These are phyloP conservation scores for Psilocybe subaeruginosa DNA, from an alignment of 768 basidiomycete genomes.

Conservation along the genomic window DNA sequence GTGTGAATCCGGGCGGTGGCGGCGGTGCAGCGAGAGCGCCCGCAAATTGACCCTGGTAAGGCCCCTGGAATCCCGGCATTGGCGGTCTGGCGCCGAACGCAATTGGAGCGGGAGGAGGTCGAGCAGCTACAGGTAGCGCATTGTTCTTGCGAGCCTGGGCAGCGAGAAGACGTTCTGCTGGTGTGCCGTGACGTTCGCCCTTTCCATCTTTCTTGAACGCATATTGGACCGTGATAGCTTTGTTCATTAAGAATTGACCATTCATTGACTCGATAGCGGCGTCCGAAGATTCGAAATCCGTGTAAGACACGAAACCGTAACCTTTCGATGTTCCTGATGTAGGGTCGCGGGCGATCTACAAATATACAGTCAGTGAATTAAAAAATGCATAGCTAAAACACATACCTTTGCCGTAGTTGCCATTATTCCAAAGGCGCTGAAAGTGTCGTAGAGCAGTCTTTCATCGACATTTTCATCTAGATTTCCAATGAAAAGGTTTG, in stretches of 20 bases:
- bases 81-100: slow-evolving; percentile 69
- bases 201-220: slow-evolving; percentile 99
- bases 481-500: slow-evolving; percentile 96
- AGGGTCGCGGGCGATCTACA: slow-evolving; percentile 92
- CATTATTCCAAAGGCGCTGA: slow-evolving; percentile 93
- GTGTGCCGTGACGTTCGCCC: slow-evolving; percentile 95
- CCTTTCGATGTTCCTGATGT: slow-evolving; percentile 87
- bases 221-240: slow-evolving; percentile 95
- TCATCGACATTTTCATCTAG: slow-evolving; percentile 96
- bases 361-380: slow-evolving; percentile 1
- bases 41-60: slow-evolving; percentile 92
- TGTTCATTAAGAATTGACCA: slow-evolving; percentile 97
- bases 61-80: slow-evolving; percentile 72
- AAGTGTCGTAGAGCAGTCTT: slow-evolving; percentile 89
- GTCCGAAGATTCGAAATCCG: slow-evolving; percentile 97
- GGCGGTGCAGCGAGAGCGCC: slow-evolving; percentile 83
- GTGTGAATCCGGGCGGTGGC: slow-evolving; percentile 79
- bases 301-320: slow-evolving; percentile 96
- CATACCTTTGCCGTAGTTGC: slow-evolving; percentile 86
- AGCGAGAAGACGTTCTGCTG: slow-evolving; percentile 95
- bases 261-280: slow-evolving; percentile 98
- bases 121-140: slow-evolving; percentile 75
- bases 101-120: slow-evolving; percentile 78
- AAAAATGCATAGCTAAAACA: slow-evolving; percentile 15
- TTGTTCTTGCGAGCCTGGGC: slow-evolving; percentile 97